Evolutionary conservation across 2,329 filamentous ascomycete genomes (phyloP).

Genomic region (Claviceps paspali): DNA sequence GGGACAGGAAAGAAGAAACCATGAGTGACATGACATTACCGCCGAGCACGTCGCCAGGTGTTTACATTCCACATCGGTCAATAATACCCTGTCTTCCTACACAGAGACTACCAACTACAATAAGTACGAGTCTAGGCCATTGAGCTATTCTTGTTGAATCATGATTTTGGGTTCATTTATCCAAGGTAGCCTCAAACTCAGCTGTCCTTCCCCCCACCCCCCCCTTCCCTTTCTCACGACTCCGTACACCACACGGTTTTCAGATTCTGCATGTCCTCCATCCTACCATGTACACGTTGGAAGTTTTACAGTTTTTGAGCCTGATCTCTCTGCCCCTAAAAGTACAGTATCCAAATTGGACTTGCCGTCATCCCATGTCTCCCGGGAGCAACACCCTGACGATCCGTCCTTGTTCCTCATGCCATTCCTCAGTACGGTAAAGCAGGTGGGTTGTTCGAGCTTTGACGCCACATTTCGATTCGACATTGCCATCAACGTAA

Average conservation of each 20-base stretch:
- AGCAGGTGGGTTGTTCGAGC: not conserved
- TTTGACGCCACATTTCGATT: too few relatives aligned
- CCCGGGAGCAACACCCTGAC: not conserved
- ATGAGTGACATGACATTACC: too few relatives aligned
- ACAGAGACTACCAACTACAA: too few relatives aligned
- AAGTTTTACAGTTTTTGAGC: slow-evolving; percentile 6
- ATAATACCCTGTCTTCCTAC: too few relatives aligned
- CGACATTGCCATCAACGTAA: not conserved
- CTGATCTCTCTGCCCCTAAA: slow-evolving; percentile 7
- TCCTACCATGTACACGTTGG: slow-evolving; percentile 10
- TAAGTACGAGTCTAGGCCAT: too few relatives aligned
- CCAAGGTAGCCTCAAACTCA: slow-evolving; percentile 6
- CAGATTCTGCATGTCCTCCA: not conserved
- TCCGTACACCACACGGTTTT: not conserved
- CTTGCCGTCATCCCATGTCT: not conserved
- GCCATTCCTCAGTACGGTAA: not conserved
- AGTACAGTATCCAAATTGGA: slow-evolving; percentile 14
- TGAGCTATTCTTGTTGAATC: too few relatives aligned
- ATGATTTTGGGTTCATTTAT: slow-evolving; percentile 2
- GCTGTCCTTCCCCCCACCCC: too few relatives aligned
- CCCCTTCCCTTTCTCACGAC: too few relatives aligned
- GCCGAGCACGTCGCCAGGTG: too few relatives aligned
- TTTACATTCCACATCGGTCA: too few relatives aligned
- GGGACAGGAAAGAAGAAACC: too few relatives aligned
- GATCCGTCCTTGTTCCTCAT: not conserved